phyloP scores from a whole-genome alignment of 164 flowering plant genomes.

The Vitis riparia region DNA sequence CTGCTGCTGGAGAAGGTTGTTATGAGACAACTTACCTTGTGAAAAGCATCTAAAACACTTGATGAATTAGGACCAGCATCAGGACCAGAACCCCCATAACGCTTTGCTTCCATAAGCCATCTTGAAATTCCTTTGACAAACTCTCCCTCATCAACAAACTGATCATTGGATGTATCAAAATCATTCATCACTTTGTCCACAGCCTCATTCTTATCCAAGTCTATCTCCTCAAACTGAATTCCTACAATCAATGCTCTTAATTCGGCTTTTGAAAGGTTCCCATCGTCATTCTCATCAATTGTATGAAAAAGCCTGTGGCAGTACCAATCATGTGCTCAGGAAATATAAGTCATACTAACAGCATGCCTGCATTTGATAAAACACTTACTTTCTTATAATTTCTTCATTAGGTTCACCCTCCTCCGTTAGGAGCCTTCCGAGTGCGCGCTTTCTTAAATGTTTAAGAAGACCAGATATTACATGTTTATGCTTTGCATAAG shows the following conservation, averaged over 20 bases:
- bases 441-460: slow-evolving; percentile 45
- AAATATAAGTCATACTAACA: not conserved
- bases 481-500: slow-evolving; percentile 72
- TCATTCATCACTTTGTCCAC: slow-evolving; percentile 56
- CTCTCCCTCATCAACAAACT: slow-evolving; percentile 38
- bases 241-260: slow-evolving; percentile 72
- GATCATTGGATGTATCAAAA: slow-evolving; percentile 61
- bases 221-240: slow-evolving; percentile 57
- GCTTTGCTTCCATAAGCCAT: slow-evolving; percentile 63
- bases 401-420: slow-evolving; percentile 60
- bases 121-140: slow-evolving; percentile 55
- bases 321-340: slow-evolving; percentile 3
- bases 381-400: slow-evolving; percentile 49
- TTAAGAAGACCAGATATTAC: slow-evolving; percentile 67
- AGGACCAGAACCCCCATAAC: slow-evolving; percentile 17
- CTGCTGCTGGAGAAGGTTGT: not conserved
- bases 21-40: slow-evolving; percentile 39
- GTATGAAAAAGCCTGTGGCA: slow-evolving; percentile 55
- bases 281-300: slow-evolving; percentile 54
- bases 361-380: not conserved
- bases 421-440: slow-evolving; percentile 60
- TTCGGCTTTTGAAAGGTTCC: slow-evolving; percentile 43
- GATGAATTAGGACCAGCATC: slow-evolving; percentile 31
- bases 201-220: slow-evolving; percentile 62
- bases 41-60: slow-evolving; percentile 38